Conservation (phyloP, 768 basidiomycete genomes). For the Gelatoporia subvermispora region DNA sequence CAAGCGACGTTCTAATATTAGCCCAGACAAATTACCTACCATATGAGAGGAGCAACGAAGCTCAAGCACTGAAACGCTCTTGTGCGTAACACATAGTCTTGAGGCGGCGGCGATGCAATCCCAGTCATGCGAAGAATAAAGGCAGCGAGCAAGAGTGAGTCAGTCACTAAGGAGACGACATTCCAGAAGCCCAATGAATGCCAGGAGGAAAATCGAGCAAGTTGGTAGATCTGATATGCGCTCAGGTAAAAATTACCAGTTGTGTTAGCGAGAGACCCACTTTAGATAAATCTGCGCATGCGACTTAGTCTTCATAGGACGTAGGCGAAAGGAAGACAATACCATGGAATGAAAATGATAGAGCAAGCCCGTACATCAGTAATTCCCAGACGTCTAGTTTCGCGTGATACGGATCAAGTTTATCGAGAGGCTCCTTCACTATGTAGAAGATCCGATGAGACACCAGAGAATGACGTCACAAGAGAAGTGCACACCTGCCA, state of each 20-base stretch:
- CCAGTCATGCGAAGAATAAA: slow-evolving; percentile 70
- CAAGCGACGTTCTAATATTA: neutral
- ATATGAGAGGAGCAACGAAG: slow-evolving; percentile 84
- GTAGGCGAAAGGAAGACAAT: slow-evolving; percentile 9
- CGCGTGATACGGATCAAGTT: slow-evolving; percentile 47
- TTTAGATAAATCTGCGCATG: too few relatives aligned
- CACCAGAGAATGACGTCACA: too few relatives aligned
- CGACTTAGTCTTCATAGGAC: too few relatives aligned
- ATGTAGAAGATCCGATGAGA: too few relatives aligned
- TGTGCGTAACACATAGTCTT: slow-evolving; percentile 40
- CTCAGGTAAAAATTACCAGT: too few relatives aligned
- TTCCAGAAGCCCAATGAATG: slow-evolving; percentile 83
- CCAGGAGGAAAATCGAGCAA: slow-evolving; percentile 71
- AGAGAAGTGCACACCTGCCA: too few relatives aligned
- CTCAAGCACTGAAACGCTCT: slow-evolving; percentile 85
- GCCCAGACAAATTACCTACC: slow-evolving; percentile 41
- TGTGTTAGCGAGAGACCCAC: too few relatives aligned
- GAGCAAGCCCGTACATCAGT: slow-evolving; percentile 69
- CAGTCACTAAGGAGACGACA: slow-evolving; percentile 63
- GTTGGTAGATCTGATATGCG: slow-evolving; percentile 70
- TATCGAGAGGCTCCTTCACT: slow-evolving; percentile 77
- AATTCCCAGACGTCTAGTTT: slow-evolving; percentile 79
- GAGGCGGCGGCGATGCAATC: slow-evolving; percentile 30
- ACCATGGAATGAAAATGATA: slow-evolving; percentile 83
- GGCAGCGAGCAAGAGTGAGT: slow-evolving; percentile 66